These are phyloP conservation scores for Fusarium coicis DNA, from an alignment of 2,329 filamentous ascomycete species.

Conservation along the genomic window DNA sequence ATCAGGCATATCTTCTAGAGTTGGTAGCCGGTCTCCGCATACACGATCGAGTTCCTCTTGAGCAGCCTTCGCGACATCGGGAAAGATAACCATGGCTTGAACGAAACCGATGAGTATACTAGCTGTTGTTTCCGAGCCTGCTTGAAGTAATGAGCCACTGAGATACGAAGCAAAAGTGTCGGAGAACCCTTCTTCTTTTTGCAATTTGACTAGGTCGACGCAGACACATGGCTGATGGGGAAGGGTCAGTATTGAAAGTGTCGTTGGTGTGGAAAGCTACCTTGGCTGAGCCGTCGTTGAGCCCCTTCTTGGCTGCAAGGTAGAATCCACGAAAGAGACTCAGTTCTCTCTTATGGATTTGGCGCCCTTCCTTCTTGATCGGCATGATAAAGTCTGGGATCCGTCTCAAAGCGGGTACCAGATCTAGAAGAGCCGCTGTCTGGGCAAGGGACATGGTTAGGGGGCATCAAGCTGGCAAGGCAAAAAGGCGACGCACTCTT, in stretches of 20 bases:
- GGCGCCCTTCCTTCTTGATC: not conserved
- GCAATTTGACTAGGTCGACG: not conserved
- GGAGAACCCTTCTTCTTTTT: not conserved
- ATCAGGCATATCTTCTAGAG: rapidly evolving
- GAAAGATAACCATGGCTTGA: not conserved
- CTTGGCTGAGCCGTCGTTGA: not conserved
- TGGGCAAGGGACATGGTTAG: not conserved
- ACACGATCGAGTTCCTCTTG: not conserved
- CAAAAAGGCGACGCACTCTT: not conserved
- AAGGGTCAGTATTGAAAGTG: rapidly evolving
- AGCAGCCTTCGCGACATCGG: not conserved
- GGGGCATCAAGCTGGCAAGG: no score
- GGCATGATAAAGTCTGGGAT: not conserved
- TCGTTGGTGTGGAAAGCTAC: rapidly evolving
- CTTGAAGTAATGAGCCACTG: not conserved
- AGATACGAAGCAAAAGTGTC: not conserved
- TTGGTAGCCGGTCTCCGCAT: rapidly evolving
- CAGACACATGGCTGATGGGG: not conserved
- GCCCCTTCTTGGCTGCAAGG: not conserved
- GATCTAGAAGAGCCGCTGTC: not conserved
- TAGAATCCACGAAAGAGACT: not conserved
- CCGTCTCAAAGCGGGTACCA: rapidly evolving
- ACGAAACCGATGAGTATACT: not conserved
- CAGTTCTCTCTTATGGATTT: not conserved
- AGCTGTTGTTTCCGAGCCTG: not conserved